A percentile compares a stretch with the other conserved stretches of the same genome.
These are phyloP conservation scores for Apiotrichum siamense DNA, from an alignment of 1,284 basidiomycete species.

Conservation along the genomic window DNA sequence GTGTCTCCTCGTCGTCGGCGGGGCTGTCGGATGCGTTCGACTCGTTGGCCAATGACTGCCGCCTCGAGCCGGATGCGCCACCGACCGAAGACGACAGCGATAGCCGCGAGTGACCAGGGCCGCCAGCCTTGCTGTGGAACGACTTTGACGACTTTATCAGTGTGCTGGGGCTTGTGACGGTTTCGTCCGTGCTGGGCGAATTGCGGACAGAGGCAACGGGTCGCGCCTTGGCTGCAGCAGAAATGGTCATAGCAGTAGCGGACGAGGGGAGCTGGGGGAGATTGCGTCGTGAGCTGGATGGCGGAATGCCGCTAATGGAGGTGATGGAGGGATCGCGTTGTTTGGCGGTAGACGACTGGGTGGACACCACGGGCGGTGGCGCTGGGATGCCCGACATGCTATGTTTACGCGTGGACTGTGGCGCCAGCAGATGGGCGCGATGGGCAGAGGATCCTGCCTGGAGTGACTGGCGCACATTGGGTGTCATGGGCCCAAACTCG, in stretches of 20 bases:
- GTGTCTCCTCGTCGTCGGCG: slow-evolving; percentile 80
- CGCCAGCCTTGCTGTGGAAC: slow-evolving; percentile 36
- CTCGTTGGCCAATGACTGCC: slow-evolving; percentile 29
- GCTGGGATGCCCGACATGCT: slow-evolving; percentile 16
- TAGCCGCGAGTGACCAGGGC: slow-evolving; percentile 19
- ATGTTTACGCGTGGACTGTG: slow-evolving; percentile 32
- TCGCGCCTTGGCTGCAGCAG: slow-evolving; percentile 35
- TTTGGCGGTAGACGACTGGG: neutral
- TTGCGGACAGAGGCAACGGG: slow-evolving; percentile 16
- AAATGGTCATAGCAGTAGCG: slow-evolving; percentile 36
- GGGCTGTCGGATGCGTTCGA: slow-evolving; percentile 52
- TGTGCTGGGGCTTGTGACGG: slow-evolving; percentile 4
- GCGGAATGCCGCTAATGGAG: neutral
- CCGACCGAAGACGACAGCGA: slow-evolving; percentile 39
- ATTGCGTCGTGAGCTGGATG: slow-evolving; percentile 56
- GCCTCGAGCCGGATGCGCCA: slow-evolving; percentile 22
- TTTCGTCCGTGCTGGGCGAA: slow-evolving; percentile 8
- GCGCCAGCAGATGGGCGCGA: slow-evolving; percentile 36
- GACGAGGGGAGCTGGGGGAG: slow-evolving; percentile 49
- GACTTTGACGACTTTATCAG: slow-evolving; percentile 34
- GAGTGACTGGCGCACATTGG: slow-evolving; percentile 9
- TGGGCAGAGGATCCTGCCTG: slow-evolving; percentile 27
- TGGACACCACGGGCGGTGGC: slow-evolving; percentile 7
- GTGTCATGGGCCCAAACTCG: slow-evolving; percentile 7
- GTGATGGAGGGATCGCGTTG: slow-evolving; percentile 7